Percentiles rank a stretch among this genome's conserved stretches.
Evolutionary conservation across 1,284 basidiomycete species (phyloP).

Genomic region (Boletus smithii): DNA sequence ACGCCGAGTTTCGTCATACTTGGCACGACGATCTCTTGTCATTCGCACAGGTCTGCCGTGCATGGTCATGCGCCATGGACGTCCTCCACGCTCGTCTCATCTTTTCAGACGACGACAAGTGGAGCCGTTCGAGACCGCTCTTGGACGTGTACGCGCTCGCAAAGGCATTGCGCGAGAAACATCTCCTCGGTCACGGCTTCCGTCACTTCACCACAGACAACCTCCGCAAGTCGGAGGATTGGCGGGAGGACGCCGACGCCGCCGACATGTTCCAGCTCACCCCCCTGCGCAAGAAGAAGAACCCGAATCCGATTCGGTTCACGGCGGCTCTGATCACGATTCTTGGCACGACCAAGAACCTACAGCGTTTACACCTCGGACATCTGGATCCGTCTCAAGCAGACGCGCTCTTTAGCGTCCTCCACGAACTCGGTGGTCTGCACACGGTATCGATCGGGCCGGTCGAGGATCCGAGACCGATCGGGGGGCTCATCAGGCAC

Average conservation of each 20-base stretch:
- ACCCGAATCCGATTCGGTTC: constrained; percentile 6
- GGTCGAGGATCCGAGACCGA: not conserved
- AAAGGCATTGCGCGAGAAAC: constrained; percentile 10
- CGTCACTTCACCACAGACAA: constrained; percentile 22
- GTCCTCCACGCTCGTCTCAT: constrained; percentile 16
- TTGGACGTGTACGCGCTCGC: constrained; percentile 17
- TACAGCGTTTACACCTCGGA: constrained; percentile 15
- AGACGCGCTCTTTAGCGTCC: constrained; percentile 10
- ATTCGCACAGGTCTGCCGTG: constrained; percentile 25
- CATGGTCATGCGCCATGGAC: constrained; percentile 27
- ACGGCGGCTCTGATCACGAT: constrained; percentile 20
- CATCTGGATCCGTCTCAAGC: constrained; percentile 13
- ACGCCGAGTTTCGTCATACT: constrained; percentile 18
- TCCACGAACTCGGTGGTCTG: constrained; percentile 12
- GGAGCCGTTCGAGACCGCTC: not conserved
- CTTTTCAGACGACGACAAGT: constrained; percentile 21
- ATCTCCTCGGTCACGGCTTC: constrained; percentile 10
- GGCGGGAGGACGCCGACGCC: not conserved
- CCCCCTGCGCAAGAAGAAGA: not conserved
- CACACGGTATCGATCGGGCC: constrained; percentile 16
- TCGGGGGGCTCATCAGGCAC: not conserved
- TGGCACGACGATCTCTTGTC: constrained; percentile 26
- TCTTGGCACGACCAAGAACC: constrained; percentile 20
- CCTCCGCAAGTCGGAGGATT: constrained; percentile 5
- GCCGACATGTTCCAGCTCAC: not conserved